phyloP scores from a whole-genome alignment of 176 grass and related monocot species.

The Eragrostis nindensis region DNA sequence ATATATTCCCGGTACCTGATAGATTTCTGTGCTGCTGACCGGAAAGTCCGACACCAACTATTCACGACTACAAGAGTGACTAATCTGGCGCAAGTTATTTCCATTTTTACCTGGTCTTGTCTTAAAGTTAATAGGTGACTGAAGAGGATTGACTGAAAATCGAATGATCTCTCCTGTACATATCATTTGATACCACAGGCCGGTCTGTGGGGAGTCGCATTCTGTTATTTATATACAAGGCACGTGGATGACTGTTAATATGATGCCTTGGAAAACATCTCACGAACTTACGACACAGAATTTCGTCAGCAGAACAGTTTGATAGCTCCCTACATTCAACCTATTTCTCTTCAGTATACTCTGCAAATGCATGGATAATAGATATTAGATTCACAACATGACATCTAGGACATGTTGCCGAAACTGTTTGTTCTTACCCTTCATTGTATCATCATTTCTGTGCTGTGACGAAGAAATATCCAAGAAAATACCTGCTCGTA shows the following conservation, averaged over 20 bases:
- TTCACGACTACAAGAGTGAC: not conserved
- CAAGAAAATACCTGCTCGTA: no score
- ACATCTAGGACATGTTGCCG: no score
- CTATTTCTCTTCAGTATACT: not conserved
- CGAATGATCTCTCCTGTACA: not conserved
- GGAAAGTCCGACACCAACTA: not conserved
- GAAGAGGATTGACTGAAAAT: no score
- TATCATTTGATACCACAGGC: not conserved
- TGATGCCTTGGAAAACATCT: not conserved
- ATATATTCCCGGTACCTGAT: conserved; percentile 24
- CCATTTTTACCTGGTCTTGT: not conserved
- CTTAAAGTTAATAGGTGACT: not conserved
- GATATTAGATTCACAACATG: not conserved
- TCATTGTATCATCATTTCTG: no score
- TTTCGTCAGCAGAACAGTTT: not conserved
- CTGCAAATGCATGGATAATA: not conserved
- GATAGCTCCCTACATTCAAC: not conserved
- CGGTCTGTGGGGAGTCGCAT: not conserved
- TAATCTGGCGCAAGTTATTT: not conserved
- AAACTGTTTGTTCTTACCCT: no score
- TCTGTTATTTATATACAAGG: not conserved
- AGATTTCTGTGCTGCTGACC: not conserved
- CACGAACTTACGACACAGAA: not conserved
- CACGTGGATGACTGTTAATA: not conserved
- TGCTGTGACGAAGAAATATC: no score